Conservation (phyloP, 2,329 filamentous ascomycete genomes). For the Sporothrix pseudoabietina region DNA sequence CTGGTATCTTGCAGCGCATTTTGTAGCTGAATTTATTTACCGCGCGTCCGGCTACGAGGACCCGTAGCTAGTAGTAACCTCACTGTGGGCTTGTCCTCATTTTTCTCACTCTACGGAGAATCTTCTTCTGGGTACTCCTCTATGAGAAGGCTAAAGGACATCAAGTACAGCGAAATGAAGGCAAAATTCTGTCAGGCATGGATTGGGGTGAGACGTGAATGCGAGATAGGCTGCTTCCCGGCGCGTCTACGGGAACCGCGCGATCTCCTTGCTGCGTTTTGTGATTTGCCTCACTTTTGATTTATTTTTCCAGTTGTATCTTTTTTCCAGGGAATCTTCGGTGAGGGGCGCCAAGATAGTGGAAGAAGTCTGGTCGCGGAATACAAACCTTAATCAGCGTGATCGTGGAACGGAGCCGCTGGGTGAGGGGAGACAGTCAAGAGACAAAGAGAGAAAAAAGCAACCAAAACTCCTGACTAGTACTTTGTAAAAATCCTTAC, state of each 20-base stretch:
- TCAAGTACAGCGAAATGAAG: no score
- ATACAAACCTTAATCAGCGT: neutral
- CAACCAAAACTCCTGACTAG: neutral
- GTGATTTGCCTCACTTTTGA: neutral
- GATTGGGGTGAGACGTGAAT: neutral
- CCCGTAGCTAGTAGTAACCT: neutral
- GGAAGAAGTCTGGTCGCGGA: neutral
- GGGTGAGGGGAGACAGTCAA: neutral
- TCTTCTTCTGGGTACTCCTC: neutral
- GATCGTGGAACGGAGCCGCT: neutral
- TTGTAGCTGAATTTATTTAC: neutral
- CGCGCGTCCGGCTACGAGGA: neutral
- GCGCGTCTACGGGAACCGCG: neutral
- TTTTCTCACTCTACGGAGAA: neutral
- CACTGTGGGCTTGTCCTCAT: neutral
- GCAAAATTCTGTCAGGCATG: neutral
- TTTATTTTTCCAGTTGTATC: neutral
- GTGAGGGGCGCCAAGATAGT: slow-evolving; percentile 9
- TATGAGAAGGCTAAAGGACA: neutral
- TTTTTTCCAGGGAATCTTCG: neutral
- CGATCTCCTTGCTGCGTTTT: neutral
- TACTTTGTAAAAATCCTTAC: neutral
- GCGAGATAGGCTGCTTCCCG: slow-evolving; percentile 3
- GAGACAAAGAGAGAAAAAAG: neutral
- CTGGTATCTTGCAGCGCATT: neutral